Conservation (phyloP, 169 alveolate genomes). For the Plasmodium ovale region DNA sequence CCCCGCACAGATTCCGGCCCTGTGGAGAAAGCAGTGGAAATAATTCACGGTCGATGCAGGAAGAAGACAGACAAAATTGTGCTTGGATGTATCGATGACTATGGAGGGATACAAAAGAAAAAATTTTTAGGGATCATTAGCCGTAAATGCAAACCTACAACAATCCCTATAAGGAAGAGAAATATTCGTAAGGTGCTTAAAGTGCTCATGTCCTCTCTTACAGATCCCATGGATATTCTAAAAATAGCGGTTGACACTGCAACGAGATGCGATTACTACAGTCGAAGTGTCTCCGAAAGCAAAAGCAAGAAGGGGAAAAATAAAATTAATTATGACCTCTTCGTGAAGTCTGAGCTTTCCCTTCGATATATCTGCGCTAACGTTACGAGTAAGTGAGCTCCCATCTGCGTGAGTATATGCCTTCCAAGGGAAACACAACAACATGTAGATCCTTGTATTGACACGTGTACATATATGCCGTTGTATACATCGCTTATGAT, state of each 20-base stretch:
- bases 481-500: too few relatives aligned
- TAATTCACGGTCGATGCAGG: conserved; percentile 21
- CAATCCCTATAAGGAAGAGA: conserved; percentile 31
- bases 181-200: conserved; percentile 74
- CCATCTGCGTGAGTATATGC: too few relatives aligned
- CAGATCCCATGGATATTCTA: conserved; percentile 82
- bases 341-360: conserved; percentile 63
- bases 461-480: not conserved
- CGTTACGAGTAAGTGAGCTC: conserved; percentile 43
- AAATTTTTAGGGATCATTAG: conserved; percentile 15
- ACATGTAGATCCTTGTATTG: not conserved
- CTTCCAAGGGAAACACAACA: too few relatives aligned
- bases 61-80: conserved; percentile 33
- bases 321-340: conserved; percentile 35
- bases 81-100: conserved; percentile 53
- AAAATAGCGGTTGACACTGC: conserved; percentile 82
- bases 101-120: conserved; percentile 34
- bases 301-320: conserved; percentile 1
- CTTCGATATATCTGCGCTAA: conserved; percentile 49
- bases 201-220: conserved; percentile 77
- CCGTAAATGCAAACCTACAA: conserved; percentile 76
- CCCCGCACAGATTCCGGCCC: conserved; percentile 23
- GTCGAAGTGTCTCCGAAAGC: not conserved
- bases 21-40: conserved; percentile 58
- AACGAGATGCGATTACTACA: conserved; percentile 77